These are phyloP conservation scores for Lathyrus tuberosus DNA, from an alignment of 306 rosid species.

Conservation along the genomic window DNA sequence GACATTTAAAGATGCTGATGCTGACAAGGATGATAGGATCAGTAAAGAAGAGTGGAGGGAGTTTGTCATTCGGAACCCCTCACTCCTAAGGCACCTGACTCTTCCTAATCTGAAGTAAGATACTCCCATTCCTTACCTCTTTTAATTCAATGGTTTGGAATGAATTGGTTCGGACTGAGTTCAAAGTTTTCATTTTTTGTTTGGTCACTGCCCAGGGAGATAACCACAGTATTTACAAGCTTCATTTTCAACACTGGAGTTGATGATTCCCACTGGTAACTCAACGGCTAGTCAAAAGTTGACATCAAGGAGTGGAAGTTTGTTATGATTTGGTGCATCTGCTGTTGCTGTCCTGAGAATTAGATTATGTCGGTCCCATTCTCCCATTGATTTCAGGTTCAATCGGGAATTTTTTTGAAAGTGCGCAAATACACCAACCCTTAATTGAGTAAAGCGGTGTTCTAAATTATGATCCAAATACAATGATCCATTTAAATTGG, in stretches of 20 bases:
- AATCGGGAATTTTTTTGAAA: neutral
- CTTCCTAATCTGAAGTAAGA: slow-evolving; percentile 59
- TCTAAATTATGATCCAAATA: slow-evolving; percentile 17
- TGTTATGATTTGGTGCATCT: slow-evolving; percentile 16
- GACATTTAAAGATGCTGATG: slow-evolving; percentile 72
- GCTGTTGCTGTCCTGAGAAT: neutral
- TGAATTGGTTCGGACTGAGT: slow-evolving; percentile 26
- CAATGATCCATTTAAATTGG: neutral
- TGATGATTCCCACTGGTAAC: slow-evolving; percentile 54
- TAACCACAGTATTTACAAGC: slow-evolving; percentile 68
- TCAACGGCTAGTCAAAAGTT: neutral
- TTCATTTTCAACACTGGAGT: slow-evolving; percentile 75
- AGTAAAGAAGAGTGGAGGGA: slow-evolving; percentile 67
- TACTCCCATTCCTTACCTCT: slow-evolving; percentile 19
- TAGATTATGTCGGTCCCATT: slow-evolving; percentile 16
- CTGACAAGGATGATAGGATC: slow-evolving; percentile 66
- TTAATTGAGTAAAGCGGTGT: slow-evolving; percentile 9
- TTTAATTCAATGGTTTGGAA: neutral
- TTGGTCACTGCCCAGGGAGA: slow-evolving; percentile 47
- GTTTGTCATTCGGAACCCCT: slow-evolving; percentile 53
- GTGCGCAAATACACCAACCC: slow-evolving; percentile 30
- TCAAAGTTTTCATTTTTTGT: slow-evolving; percentile 30
- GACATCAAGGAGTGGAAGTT: slow-evolving; percentile 12
- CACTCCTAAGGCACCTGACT: slow-evolving; percentile 68
- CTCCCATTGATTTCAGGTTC: slow-evolving; percentile 18